Conservation (phyloP, 1,284 basidiomycete species). For the Psilocybe mexicana region DNA sequence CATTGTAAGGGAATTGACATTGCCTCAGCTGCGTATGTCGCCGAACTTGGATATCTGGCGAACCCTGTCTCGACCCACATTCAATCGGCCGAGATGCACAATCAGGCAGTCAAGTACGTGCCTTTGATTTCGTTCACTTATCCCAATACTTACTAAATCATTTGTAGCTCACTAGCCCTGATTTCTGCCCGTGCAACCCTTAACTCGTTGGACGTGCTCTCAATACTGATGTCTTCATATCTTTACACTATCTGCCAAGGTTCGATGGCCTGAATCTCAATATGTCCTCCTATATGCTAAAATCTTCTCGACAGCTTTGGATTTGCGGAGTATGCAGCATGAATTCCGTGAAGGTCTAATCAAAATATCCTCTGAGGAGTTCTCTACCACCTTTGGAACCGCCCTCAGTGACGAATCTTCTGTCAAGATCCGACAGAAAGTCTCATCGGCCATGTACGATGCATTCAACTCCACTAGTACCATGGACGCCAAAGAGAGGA, state of each 20-base stretch:
- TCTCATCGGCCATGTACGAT: slow-evolving; percentile 45
- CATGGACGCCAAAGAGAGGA: slow-evolving; percentile 67
- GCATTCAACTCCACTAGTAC: slow-evolving; percentile 66
- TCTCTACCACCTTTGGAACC: slow-evolving; percentile 47
- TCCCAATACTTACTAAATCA: neutral
- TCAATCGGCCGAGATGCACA: slow-evolving; percentile 84
- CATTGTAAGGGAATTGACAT: slow-evolving; percentile 85
- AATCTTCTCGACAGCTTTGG: slow-evolving; percentile 50
- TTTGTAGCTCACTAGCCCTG: slow-evolving; percentile 66
- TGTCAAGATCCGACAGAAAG: slow-evolving; percentile 32
- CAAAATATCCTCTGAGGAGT: slow-evolving; percentile 51
- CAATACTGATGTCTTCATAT: slow-evolving; percentile 72
- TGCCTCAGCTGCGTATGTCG: slow-evolving; percentile 74
- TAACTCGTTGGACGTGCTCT: slow-evolving; percentile 71
- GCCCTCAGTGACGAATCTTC: slow-evolving; percentile 37
- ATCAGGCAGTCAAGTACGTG: slow-evolving; percentile 79
- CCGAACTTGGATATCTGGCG: slow-evolving; percentile 79
- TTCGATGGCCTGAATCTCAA: slow-evolving; percentile 15
- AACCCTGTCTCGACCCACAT: slow-evolving; percentile 83
- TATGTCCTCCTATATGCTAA: neutral
- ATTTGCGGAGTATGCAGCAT: slow-evolving; percentile 70
- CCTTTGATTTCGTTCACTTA: slow-evolving; percentile 4
- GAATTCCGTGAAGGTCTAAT: slow-evolving; percentile 58
- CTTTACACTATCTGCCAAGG: slow-evolving; percentile 74
- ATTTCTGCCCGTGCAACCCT: slow-evolving; percentile 77